Conservation (phyloP, 495 filamentous ascomycete genomes). For the Penicillium lividum region DNA sequence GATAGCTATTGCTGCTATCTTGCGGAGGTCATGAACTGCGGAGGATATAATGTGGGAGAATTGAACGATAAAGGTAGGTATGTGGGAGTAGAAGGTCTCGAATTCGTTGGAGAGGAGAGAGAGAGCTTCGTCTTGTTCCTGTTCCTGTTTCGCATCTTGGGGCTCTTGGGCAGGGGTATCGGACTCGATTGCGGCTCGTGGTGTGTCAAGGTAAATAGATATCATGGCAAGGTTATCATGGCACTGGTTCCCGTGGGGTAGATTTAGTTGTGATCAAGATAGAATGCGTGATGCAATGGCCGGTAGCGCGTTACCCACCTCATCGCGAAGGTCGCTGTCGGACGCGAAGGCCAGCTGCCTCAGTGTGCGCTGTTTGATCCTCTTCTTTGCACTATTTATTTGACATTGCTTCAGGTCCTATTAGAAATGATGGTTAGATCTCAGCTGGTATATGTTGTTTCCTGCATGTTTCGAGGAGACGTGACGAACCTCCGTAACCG, state of each 20-base stretch:
- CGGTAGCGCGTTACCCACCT: conserved; percentile 23
- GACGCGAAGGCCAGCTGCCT: conserved; percentile 37
- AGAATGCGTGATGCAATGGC: neutral
- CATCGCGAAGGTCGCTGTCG: conserved; percentile 35
- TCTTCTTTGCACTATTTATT: conserved; percentile 34
- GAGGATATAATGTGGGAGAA: conserved; percentile 33
- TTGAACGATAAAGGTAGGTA: conserved; percentile 28
- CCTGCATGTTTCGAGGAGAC: neutral
- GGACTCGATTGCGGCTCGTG: conserved; percentile 25
- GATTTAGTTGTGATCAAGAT: neutral
- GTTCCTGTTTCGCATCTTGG: conserved; percentile 1
- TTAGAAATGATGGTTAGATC: conserved; percentile 1
- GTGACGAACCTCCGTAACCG: conserved; percentile 51
- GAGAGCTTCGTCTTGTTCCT: conserved; percentile 22
- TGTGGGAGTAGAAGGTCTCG: conserved; percentile 37
- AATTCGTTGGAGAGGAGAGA: conserved; percentile 41
- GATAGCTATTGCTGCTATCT: conserved; percentile 24
- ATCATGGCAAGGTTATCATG: conserved; percentile 41
- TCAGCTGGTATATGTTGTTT: neutral
- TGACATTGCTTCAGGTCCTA: conserved; percentile 45
- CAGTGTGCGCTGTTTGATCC: conserved; percentile 38
- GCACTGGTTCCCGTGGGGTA: conserved; percentile 22
- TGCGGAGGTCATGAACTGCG: conserved; percentile 31
- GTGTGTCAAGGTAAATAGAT: conserved; percentile 41
- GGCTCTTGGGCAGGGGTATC: conserved; percentile 17